These are phyloP conservation scores for Suillus weaverae DNA, from an alignment of 768 basidiomycete species.

Conservation along the genomic window DNA sequence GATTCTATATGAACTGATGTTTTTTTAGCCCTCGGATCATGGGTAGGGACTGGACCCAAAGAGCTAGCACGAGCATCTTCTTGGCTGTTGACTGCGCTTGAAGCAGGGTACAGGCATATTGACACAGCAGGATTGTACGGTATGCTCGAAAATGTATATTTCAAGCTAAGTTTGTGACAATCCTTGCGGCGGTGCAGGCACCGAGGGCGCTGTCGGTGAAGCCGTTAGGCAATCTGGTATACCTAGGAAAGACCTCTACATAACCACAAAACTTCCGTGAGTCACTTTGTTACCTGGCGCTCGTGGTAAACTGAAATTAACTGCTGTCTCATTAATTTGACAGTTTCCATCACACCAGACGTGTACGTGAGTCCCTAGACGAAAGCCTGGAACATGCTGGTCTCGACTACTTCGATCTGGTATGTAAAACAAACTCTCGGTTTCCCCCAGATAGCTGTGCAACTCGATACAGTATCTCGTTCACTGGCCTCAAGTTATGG, in stretches of 20 bases:
- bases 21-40: constrained; percentile 3
- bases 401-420: constrained; percentile 47
- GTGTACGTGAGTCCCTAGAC: constrained; percentile 36
- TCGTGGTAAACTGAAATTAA: neutral
- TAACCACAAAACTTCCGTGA: constrained; percentile 50
- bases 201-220: constrained; percentile 43
- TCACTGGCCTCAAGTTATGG: constrained; percentile 38
- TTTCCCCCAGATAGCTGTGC: neutral
- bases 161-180: neutral
- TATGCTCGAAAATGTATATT: constrained; percentile 5
- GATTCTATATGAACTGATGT: neutral
- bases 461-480: constrained; percentile 34
- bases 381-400: constrained; percentile 35
- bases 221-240: constrained; percentile 49
- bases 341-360: constrained; percentile 35
- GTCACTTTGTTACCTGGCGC: constrained; percentile 7
- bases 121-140: constrained; percentile 42
- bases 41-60: neutral
- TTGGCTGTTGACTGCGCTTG: constrained; percentile 5
- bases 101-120: constrained; percentile 45
- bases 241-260: constrained; percentile 47
- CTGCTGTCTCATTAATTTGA: constrained; percentile 4
- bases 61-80: constrained; percentile 4
- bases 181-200: constrained; percentile 22
- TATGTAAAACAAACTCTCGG: neutral